Percentiles rank a stretch among this genome's conserved stretches.
These are phyloP conservation scores for Amanita brunnescens DNA, from an alignment of 768 basidiomycete genomes.

Conservation along the genomic window DNA sequence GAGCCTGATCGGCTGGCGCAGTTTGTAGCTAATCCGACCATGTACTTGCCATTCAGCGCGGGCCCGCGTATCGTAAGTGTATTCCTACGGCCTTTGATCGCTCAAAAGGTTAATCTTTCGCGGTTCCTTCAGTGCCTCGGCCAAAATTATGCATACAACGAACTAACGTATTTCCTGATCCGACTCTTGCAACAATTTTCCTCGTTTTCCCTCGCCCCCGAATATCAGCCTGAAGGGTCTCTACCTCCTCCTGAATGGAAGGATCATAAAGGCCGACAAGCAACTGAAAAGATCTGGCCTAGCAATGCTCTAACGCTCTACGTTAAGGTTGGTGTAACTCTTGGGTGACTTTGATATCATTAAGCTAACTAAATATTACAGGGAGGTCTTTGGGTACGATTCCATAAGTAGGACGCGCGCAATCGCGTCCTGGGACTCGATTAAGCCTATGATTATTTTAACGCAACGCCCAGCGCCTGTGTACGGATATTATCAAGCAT, in stretches of 20 bases:
- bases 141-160: conserved; percentile 70
- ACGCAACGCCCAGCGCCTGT: background rate
- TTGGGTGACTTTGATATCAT: background rate
- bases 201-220: conserved; percentile 47
- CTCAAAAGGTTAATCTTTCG: background rate
- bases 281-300: conserved; percentile 53
- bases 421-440: background rate
- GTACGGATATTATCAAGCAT: background rate
- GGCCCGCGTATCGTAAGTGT: conserved; percentile 49
- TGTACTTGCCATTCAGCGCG: conserved; percentile 68
- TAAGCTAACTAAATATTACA: conserved; percentile 13
- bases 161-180: conserved; percentile 66
- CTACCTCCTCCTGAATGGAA: conserved; percentile 55
- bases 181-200: conserved; percentile 59
- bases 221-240: conserved; percentile 55
- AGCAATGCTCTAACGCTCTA: conserved; percentile 56
- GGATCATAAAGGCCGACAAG: conserved; percentile 37
- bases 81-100: background rate
- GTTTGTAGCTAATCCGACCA: conserved; percentile 52
- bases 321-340: conserved; percentile 44
- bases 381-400: conserved; percentile 55
- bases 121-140: conserved; percentile 45
- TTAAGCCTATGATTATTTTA: background rate
- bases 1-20: conserved; percentile 41
- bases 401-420: conserved; percentile 20